Evolutionary conservation across 495 filamentous ascomycete species (phyloP).

Genomic region (Penicillium simplicissimum): DNA sequence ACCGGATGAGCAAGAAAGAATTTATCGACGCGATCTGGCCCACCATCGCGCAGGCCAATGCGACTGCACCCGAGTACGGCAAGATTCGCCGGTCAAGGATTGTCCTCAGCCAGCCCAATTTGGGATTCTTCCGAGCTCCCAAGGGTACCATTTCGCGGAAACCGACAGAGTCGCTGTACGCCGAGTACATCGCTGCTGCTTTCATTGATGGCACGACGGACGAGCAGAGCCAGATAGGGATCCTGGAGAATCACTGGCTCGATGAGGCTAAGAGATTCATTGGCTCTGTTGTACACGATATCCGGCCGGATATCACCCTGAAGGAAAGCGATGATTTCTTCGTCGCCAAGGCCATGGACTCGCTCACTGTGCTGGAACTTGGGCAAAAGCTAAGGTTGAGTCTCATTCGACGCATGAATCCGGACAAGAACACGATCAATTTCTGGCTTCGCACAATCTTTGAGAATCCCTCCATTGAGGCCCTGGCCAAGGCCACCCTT

Average conservation of each 20-base stretch:
- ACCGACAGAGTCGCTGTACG: constrained; percentile 19
- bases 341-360: constrained; percentile 19
- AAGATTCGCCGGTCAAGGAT: constrained; percentile 23
- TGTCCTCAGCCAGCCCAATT: constrained; percentile 18
- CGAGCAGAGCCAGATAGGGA: constrained; percentile 17
- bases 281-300: constrained; percentile 19
- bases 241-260: constrained; percentile 21
- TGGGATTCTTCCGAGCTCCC: constrained; percentile 18
- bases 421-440: constrained; percentile 18
- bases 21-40: constrained; percentile 30
- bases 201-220: constrained; percentile 20
- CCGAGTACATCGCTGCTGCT: constrained; percentile 16
- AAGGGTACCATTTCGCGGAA: constrained; percentile 20
- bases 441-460: constrained; percentile 22
- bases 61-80: constrained; percentile 22
- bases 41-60: constrained; percentile 22
- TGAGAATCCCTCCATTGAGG: constrained; percentile 20
- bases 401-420: constrained; percentile 14
- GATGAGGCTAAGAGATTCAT: constrained; percentile 22
- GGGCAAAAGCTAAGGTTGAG: constrained; percentile 17
- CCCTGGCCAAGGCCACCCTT: constrained; percentile 16
- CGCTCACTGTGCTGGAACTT: constrained; percentile 18
- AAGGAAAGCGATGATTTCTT: constrained; percentile 22
- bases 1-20: constrained; percentile 20
- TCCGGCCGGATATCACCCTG: constrained; percentile 10